A percentile compares a stretch with the other conserved stretches of the same genome.
Conservation (phyloP, 2,329 filamentous ascomycete species). For the Hymenoscyphus fraxineus region DNA sequence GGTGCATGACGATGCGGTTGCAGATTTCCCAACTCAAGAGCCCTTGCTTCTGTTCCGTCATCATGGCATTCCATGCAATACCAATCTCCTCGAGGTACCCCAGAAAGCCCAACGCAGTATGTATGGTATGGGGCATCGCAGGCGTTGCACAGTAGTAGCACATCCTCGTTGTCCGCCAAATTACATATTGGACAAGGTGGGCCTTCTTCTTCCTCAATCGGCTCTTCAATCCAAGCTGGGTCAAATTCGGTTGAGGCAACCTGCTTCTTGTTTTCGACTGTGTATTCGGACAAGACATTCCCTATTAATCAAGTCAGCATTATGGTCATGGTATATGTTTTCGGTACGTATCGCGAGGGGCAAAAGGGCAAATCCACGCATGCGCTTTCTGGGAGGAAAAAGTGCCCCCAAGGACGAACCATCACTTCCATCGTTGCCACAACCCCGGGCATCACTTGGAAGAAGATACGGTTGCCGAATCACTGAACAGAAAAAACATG, state of each 20-base stretch:
- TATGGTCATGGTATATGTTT: not conserved
- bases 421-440: not conserved
- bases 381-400: not conserved
- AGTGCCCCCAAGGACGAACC: not conserved
- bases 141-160: slow-evolving; percentile 84
- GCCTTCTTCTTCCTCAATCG: slow-evolving; percentile 67
- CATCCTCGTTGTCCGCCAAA: slow-evolving; percentile 73
- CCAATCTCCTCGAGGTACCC: slow-evolving; percentile 75
- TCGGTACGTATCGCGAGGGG: not conserved
- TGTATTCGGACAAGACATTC: slow-evolving; percentile 53
- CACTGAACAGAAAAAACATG: slow-evolving; percentile 9
- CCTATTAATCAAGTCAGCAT: slow-evolving; percentile 40
- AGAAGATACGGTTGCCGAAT: not conserved
- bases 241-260: slow-evolving; percentile 75
- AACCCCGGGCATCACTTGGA: not conserved
- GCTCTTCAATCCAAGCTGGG: slow-evolving; percentile 69
- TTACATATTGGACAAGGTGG: slow-evolving; percentile 83
- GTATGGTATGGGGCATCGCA: slow-evolving; percentile 90
- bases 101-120: slow-evolving; percentile 80
- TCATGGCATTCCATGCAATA: slow-evolving; percentile 80
- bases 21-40: slow-evolving; percentile 35
- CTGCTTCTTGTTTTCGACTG: slow-evolving; percentile 80
- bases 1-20: slow-evolving; percentile 28
- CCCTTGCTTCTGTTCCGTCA: slow-evolving; percentile 39
- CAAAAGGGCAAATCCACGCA: not conserved